phyloP scores from a whole-genome alignment of 257 asterid species.

The Solanum appendiculatum region DNA sequence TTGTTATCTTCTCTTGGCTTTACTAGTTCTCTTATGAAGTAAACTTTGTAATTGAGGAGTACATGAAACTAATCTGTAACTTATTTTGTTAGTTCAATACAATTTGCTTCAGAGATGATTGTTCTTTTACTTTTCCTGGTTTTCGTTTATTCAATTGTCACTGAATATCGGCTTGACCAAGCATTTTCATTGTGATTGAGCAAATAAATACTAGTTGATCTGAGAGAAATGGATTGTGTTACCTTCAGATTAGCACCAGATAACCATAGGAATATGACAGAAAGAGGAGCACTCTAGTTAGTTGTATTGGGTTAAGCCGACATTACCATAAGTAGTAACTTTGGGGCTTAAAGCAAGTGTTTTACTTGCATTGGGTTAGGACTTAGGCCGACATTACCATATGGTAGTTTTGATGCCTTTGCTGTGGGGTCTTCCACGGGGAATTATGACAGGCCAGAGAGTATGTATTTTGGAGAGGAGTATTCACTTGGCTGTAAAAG shows the following conservation, averaged over 20 bases:
- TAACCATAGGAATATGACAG: background rate
- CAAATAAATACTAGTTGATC: background rate
- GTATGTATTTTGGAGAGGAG: constrained; percentile 81
- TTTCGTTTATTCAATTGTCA: background rate
- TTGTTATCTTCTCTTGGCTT: background rate
- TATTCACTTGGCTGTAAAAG: constrained; percentile 33
- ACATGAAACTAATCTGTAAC: background rate
- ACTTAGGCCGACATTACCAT: background rate
- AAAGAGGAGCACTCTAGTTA: background rate
- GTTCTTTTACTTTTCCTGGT: background rate
- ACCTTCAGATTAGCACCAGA: background rate
- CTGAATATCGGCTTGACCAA: background rate
- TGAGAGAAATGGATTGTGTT: background rate
- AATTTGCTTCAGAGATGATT: background rate
- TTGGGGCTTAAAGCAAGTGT: background rate
- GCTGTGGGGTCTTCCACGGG: constrained; percentile 87
- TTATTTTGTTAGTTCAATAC: background rate
- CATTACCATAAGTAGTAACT: background rate
- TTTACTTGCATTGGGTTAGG: background rate
- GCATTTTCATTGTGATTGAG: background rate
- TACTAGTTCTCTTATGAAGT: background rate
- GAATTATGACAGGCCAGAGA: constrained; percentile 72
- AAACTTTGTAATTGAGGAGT: background rate
- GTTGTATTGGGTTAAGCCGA: background rate
- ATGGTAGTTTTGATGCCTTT: constrained; percentile 75